Evolutionary conservation across 495 filamentous ascomycete genomes (phyloP), one percentile per base, ranked within the genome.

Genomic region (Parachaetomium inaequale): DNA sequence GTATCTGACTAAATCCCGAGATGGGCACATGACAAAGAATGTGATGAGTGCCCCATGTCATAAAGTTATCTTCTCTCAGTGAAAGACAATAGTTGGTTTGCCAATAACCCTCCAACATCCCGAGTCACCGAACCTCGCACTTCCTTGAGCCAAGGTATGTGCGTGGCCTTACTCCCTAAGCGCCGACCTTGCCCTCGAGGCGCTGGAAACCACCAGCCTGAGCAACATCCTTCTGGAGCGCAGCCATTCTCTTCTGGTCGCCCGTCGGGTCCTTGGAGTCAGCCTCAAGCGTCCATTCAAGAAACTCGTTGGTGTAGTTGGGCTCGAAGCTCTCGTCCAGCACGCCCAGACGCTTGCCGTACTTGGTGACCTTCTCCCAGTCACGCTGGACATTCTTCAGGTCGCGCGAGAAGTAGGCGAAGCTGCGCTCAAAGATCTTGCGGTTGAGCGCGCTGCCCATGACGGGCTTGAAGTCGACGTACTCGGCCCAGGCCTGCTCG

Each of bases 371-470:
- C 79, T 89, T 89, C 54, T 75, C 71, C 85, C 85, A 88, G 76
- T 88, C 86, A 59, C 85, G 82, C 54, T 70, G 63, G 23, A 89
- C 85, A 68, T 88, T 88, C 85, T 89, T 86, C 62, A 89, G 65
- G 64, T 89, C 86, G 54, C 80, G 79, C 54, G 84, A 87, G 75
- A 88, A 87, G 78, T 89, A 88, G 7, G 85, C 87, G 70, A 81
- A 88, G 23, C 82, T 87, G 59, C 86, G 82, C 78, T 88, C 85
- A 63, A 85, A 88, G 78, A 88, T 89, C 84, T 88, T 87, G 55
- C 82, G 78, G 74, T 88, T 87, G 56, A 88, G 82, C 17, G 77
- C 63, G 7, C 82, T 83, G 28, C 76, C 84, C 85, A 89, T 88
- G 65, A 81, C 76, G 17, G 86, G 85, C 75, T 88, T 89, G 67